Evolutionary conservation across 108 stramenopile species (phyloP), one percentile per base, ranked within the genome.

Genomic region (Fistulifera solaris): DNA sequence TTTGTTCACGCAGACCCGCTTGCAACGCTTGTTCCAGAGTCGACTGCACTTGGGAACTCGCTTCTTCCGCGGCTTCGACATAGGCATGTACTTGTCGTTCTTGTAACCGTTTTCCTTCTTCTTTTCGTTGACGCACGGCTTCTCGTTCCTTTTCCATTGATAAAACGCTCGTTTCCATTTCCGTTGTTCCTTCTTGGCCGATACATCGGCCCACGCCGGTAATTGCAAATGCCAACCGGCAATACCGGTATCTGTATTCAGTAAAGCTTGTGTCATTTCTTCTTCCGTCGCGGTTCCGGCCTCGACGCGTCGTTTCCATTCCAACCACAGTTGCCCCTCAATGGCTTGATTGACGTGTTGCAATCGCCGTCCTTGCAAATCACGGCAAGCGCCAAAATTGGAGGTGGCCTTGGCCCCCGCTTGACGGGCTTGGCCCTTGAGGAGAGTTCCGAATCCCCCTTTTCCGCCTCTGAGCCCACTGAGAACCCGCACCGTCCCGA

Each of bases 321-420:
- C 92, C 18, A 70, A 62, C 81, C 90, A 97, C 54, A 78, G 84
- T 13, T 73, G 71, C 38, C 95, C 59, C 42, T 93, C 92, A 46
- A 99, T 77, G 58, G 95, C 93, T 67, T 99, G 93, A 55, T 99
- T 99, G 45, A 99, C 93, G 62, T 96, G 93, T n/a, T 96, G 86
- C 13, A 99, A 72, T 16, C 98, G 81, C 19, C 96, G 85, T 7
- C 98, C 98, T 41, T 84, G 83, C 58, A 99, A 71, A 73, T 99
- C 98, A 8, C 98, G 90, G 63, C 98, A 99, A 0, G 98, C 98
- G 4, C 95, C 94, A 75, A 98, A 99, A 62, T 99, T 93, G n/a
- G 86, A 77, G 0, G 93, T 94, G 14, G 67, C 65, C 27, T 85
- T 86, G 38, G 83, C 86, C 2, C 86, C 92, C 8, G 83, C 89